Percentiles rank a stretch among this genome's conserved stretches.
phyloP scores from a whole-genome alignment of 2,329 filamentous ascomycete genomes.

The Leptographium radiaticola region DNA sequence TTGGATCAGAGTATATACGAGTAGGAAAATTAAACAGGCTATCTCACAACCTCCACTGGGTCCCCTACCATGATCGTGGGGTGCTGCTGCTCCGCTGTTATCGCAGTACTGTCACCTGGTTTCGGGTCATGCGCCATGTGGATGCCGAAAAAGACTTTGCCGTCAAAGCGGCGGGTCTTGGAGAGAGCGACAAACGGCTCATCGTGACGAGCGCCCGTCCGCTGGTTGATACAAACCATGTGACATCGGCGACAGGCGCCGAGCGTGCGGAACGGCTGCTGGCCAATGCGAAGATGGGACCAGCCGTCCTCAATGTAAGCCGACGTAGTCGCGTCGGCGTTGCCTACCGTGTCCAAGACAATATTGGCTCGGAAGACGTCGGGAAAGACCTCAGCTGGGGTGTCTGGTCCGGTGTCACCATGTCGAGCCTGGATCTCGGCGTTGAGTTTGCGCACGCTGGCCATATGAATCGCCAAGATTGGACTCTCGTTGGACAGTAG shows the following conservation, averaged over 20 bases:
- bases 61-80: constrained; percentile 40
- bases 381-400: constrained; percentile 39
- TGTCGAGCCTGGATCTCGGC: constrained; percentile 49
- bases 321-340: neutral
- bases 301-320: constrained; percentile 75
- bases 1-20: no score
- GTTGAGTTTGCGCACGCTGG: constrained; percentile 71
- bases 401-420: constrained; percentile 25
- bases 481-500: constrained; percentile 87
- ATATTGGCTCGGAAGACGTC: constrained; percentile 85
- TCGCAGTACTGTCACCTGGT: neutral
- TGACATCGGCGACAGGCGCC: constrained; percentile 82
- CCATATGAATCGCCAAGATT: constrained; percentile 69
- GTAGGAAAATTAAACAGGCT: no score
- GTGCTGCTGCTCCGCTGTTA: constrained; percentile 19
- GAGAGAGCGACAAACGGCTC: constrained; percentile 83
- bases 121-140: constrained; percentile 48
- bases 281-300: constrained; percentile 53
- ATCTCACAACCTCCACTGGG: constrained; percentile 12
- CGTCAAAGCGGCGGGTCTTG: constrained; percentile 71
- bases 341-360: constrained; percentile 40
- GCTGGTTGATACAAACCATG: constrained; percentile 91
- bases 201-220: constrained; percentile 60
- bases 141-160: constrained; percentile 80
- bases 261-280: constrained; percentile 54